Evolutionary conservation across 1,284 basidiomycete genomes (phyloP).

Genomic region (Leccinum olivaceoglutinosum): DNA sequence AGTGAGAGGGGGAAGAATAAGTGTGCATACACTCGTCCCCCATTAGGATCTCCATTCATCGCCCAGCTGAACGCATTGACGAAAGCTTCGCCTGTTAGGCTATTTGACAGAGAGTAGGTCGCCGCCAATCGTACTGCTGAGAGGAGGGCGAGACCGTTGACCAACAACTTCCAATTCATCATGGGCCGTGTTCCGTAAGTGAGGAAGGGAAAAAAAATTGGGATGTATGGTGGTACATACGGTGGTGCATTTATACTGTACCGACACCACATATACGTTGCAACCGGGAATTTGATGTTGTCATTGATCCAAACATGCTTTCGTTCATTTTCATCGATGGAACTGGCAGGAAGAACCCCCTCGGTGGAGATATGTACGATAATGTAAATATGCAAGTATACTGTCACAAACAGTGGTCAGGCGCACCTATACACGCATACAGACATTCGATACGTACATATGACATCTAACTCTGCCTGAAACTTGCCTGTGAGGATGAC

Average conservation of each 20-base stretch:
- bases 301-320: not conserved
- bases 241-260: not conserved
- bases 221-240: not conserved
- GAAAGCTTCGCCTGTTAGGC: constrained; percentile 16
- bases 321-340: not conserved
- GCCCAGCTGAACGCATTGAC: constrained; percentile 16
- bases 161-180: constrained; percentile 5
- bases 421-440: not conserved
- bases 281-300: not conserved
- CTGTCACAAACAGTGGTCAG: not conserved
- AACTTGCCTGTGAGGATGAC: not conserved
- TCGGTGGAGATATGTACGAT: not conserved
- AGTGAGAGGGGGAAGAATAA: not conserved
- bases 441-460: not conserved
- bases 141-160: constrained; percentile 8
- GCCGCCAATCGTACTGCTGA: constrained; percentile 6
- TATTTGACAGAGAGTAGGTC: constrained; percentile 12
- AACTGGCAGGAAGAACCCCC: not conserved
- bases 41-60: constrained; percentile 12
- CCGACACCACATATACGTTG: not conserved
- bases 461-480: not conserved
- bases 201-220: not conserved
- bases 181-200: not conserved
- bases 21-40: constrained; percentile 16
- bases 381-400: not conserved